Conservation (phyloP, 371 early-diverging fungal species). For the Neoconidiobolus thromboides region DNA sequence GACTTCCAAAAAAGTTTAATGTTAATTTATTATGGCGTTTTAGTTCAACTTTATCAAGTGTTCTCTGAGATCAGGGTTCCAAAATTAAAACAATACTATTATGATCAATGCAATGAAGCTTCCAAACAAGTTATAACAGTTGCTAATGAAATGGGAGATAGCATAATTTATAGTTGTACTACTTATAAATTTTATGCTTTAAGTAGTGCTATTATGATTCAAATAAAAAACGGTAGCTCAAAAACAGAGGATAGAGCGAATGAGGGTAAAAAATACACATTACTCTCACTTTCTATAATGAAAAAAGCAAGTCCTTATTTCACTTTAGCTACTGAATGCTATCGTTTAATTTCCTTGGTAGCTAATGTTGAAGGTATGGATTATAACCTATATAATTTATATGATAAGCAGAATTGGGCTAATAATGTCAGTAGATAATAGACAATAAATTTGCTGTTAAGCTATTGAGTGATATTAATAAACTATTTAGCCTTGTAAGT, state of each 20-base stretch:
- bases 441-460: too few relatives aligned
- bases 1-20: neutral
- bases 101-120: neutral
- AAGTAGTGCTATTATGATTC: neutral
- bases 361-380: too few relatives aligned
- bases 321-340: too few relatives aligned
- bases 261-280: too few relatives aligned
- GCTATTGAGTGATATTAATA: too few relatives aligned
- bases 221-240: neutral
- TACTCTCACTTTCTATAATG: too few relatives aligned
- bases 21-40: neutral
- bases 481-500: too few relatives aligned
- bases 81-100: neutral
- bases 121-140: neutral
- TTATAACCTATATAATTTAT: too few relatives aligned
- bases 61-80: neutral
- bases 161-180: neutral
- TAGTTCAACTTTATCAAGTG: neutral
- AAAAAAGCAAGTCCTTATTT: too few relatives aligned
- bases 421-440: too few relatives aligned
- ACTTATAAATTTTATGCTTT: conserved; percentile 2
- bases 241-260: neutral
- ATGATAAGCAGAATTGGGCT: too few relatives aligned
- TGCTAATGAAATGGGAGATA: neutral
- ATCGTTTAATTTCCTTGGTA: too few relatives aligned